phyloP scores from a whole-genome alignment of 2,329 filamentous ascomycete species.

The Tolypocladium guangdongense region DNA sequence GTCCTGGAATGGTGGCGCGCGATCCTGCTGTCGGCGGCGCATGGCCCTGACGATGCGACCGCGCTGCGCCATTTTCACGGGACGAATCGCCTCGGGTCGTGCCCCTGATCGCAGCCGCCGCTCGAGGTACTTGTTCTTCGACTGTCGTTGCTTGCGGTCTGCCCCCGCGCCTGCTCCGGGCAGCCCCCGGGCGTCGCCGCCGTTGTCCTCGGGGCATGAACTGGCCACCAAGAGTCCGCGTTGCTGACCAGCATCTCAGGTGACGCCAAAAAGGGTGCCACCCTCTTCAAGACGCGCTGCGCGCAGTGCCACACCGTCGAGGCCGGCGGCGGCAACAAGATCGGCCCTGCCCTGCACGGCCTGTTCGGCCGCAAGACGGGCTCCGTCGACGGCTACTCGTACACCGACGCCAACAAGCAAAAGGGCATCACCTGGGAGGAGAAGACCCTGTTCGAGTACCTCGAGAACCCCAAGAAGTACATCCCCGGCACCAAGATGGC shows the following conservation, averaged over 20 bases:
- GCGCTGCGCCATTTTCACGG: slow-evolving; percentile 2
- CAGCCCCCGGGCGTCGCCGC: background rate
- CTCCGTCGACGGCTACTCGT: slow-evolving; percentile 82
- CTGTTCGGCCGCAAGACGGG: slow-evolving; percentile 96
- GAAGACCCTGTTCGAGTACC: slow-evolving; percentile 85
- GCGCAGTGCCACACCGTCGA: slow-evolving; percentile 97
- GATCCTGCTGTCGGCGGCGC: background rate
- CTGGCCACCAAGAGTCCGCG: background rate
- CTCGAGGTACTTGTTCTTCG: background rate
- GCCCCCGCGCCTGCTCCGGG: background rate
- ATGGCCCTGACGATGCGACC: background rate
- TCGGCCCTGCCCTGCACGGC: slow-evolving; percentile 92
- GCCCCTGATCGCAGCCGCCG: background rate
- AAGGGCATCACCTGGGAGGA: slow-evolving; percentile 88
- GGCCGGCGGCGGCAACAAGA: slow-evolving; percentile 87
- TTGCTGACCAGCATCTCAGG: slow-evolving; percentile 37
- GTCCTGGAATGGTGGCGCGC: background rate
- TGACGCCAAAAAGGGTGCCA: slow-evolving; percentile 92
- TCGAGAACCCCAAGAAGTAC: slow-evolving; percentile 99
- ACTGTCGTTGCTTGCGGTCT: background rate
- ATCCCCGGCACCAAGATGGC: slow-evolving; percentile 99
- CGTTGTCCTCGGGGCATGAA: background rate
- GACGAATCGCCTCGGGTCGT: background rate
- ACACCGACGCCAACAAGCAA: slow-evolving; percentile 99
- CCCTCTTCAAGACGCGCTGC: slow-evolving; percentile 98